Percentiles rank a stretch among this genome's conserved stretches.
Conservation (phyloP, 306 rosid species). For the Dryas octopetala region DNA sequence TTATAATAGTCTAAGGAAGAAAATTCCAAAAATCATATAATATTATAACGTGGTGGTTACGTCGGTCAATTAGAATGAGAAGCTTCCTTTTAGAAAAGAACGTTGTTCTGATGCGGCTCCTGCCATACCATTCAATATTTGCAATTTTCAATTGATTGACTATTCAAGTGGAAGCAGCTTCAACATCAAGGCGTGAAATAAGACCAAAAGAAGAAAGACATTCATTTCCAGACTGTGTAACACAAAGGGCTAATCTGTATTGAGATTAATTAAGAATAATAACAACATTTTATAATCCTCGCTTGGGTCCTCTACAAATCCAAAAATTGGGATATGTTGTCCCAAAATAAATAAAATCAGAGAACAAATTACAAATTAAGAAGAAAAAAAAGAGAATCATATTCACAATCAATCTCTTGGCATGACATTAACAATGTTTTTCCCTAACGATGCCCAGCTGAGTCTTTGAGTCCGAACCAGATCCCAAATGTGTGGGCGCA, state of each 20-base stretch:
- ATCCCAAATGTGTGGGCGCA: constrained; percentile 1
- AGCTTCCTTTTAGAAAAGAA: too few species aligned
- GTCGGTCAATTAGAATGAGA: too few species aligned
- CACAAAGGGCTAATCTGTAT: too few species aligned
- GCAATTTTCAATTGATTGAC: not conserved
- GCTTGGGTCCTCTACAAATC: not conserved
- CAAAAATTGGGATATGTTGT: not conserved
- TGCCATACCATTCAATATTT: not conserved
- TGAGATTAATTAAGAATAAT: too few species aligned
- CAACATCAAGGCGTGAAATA: not conserved
- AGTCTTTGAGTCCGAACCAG: not conserved
- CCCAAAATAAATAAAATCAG: not conserved
- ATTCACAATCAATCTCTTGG: not conserved
- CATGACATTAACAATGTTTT: not conserved
- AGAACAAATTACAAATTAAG: not conserved
- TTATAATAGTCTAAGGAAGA: too few species aligned
- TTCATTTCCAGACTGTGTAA: too few species aligned
- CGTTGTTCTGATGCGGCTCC: not conserved
- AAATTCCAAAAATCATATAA: too few species aligned
- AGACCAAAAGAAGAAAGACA: too few species aligned
- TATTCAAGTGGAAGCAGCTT: not conserved
- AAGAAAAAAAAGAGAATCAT: not conserved
- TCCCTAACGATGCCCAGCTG: not conserved
- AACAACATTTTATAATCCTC: too few species aligned
- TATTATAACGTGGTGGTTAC: too few species aligned